A percentile compares a stretch with the other conserved stretches of the same genome.
These are phyloP conservation scores for Fusarium xyrophilum DNA, from an alignment of 2,329 filamentous ascomycete species.

Conservation along the genomic window DNA sequence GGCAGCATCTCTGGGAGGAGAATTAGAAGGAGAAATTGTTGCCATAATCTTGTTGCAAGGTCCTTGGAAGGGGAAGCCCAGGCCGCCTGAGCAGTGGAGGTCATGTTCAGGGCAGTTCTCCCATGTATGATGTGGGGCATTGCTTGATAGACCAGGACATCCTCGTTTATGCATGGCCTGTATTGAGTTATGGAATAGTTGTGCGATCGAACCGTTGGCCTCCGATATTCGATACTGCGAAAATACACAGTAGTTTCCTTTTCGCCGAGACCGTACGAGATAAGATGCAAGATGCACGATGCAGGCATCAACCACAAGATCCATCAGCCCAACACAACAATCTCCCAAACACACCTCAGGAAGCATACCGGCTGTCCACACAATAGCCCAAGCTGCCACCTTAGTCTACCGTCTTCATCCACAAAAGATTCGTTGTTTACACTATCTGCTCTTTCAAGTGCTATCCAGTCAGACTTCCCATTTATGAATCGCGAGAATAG, in stretches of 20 bases:
- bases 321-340: not conserved
- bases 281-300: no score
- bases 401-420: not conserved
- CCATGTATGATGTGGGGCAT: no score
- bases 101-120: no score
- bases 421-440: not conserved
- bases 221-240: not conserved
- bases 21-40: accelerated
- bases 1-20: not conserved
- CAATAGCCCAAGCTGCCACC: not conserved
- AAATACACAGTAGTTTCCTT: no score
- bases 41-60: not conserved
- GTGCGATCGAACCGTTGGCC: not conserved
- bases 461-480: not conserved
- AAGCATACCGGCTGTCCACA: not conserved
- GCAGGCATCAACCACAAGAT: not conserved
- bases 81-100: not conserved
- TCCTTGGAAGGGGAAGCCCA: not conserved
- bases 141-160: not conserved
- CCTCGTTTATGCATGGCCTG: not conserved
- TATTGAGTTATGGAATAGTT: not conserved
- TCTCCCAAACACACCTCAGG: not conserved
- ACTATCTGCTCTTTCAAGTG: not conserved
- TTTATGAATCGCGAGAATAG: not conserved
- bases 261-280: no score